Base-by-base conservation (phyloP, 306 rosid genomes). In the Trifolium pratense region DNA sequence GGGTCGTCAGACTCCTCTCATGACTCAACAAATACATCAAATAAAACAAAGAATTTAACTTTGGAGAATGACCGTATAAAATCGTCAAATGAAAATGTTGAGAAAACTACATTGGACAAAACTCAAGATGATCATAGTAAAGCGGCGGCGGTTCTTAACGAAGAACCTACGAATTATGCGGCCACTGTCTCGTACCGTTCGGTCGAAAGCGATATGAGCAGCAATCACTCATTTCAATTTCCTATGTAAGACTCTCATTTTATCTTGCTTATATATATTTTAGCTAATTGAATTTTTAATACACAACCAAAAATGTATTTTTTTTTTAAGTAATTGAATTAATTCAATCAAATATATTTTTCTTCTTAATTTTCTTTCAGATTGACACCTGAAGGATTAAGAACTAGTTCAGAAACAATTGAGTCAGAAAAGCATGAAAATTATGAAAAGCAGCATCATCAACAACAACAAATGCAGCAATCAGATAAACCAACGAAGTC, bases 181-280 rank as follows among this genome's bases (percentile, higher is more conserved):
- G 7, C 49, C 45, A 15, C 25, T n/a, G 5, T 26, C 14, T 78
- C 82, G 36, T 29, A 17, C 75, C 60, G 63, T 23, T 86, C 86
- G 0, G 51, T 70, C 17, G 89, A 14, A 51, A 84, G 83, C 43
- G 43, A 46, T 73, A 17, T 13, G 26, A 89, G 92, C 75, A 89
- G 92, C 75, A 46, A 26, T 39, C 64, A n/a, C 4, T 88, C 97
- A 46, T 88, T 91, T 80, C 84, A 80, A 57, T 91, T 88, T 76
- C 88, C 92, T 5, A 70, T 83, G 93, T 90, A 70, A 86, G 93
- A 39, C 10, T 62, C 55, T 36, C 68, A 23, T 20, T 9, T 13
- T 37, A 29, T 73, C 46, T 67, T 16, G 31, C 66, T 65, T 76
- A 15, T 31, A 40, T 59, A 29, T 63, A 31, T 71, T 67, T 45